Evolutionary conservation across 768 basidiomycete species (phyloP).

Genomic region (Calvatia gigantea): DNA sequence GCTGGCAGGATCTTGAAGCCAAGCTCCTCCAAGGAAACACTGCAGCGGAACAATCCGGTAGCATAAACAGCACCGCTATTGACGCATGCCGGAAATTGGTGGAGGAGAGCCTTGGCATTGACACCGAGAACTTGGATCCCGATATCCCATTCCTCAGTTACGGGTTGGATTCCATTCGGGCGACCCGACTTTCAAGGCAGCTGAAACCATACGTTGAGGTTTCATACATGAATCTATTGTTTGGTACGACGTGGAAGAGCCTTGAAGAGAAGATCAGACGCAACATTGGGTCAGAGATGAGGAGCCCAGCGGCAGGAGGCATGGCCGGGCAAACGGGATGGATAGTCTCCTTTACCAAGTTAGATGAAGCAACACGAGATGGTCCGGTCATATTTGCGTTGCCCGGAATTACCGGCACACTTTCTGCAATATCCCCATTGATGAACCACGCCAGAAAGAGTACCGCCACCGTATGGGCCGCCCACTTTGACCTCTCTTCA

Average conservation of each 20-base stretch:
- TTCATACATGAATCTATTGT: conserved; percentile 34
- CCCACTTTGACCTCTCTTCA: background rate
- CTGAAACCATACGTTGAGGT: conserved; percentile 26
- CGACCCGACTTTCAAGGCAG: conserved; percentile 29
- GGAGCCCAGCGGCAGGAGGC: background rate
- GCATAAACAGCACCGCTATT: background rate
- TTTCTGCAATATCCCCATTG: background rate
- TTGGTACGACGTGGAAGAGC: conserved; percentile 2
- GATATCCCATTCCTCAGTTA: conserved; percentile 39
- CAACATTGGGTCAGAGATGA: background rate
- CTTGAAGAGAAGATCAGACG: background rate
- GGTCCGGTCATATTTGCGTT: background rate
- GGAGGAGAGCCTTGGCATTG: conserved; percentile 22
- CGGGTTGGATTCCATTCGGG: conserved; percentile 40
- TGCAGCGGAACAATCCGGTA: background rate
- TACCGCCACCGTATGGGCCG: background rate
- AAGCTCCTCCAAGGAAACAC: background rate
- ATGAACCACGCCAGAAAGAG: background rate
- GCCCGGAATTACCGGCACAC: background rate
- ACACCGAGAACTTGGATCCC: conserved; percentile 29
- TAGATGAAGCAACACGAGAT: background rate
- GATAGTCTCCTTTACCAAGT: background rate
- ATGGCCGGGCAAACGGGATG: too few species aligned
- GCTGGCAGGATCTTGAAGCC: background rate
- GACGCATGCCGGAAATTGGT: background rate